Evolutionary conservation across 2,329 filamentous ascomycete genomes (phyloP), one percentile per base, ranked within the genome.

Genomic region (Trichophaea hybrida): DNA sequence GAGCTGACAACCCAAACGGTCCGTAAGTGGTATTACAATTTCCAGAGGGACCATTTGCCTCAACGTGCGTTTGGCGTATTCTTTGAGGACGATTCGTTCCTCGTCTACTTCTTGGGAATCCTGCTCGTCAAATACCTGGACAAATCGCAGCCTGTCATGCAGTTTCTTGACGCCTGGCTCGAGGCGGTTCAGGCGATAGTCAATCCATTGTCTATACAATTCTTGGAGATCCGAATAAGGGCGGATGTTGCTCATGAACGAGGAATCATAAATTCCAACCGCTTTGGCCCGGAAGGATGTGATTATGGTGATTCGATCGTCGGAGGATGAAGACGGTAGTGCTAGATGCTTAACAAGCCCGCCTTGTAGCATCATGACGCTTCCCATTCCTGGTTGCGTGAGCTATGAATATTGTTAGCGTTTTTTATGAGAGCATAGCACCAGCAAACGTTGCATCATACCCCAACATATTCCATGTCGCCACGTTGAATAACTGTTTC

Each of bases 261-360:
- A 79, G 65, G 84, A 80, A 66, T 85, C 83, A 13, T 74, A 75
- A 46, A 79, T 67, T 17, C 72, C 72, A 1, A 80, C 73, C 24
- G 74, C 76, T 55, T 75, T 77, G 1, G 82, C 80, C 7, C 83
- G 76, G 72, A 84, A 84, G 3, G 79, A 80, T 0, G 82, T 85
- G 55, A 85, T 80, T 72, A 82, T 81, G 48, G 75, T 80, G 70
- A 85, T 83, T 37, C 82, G 77, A 69, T 85, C 82, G 15, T 80
- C 80, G 1, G 80, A 71, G 33, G 50, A 52, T 35, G 38, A 24
- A 7, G 81, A 78, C 10, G 76, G 77, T 15, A 83, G 74, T 1
- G 82, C 83, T 61, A 80, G 76, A 69, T 85, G 82, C 63, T 80
- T 77, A 61, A 85, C 82, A 71, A 85, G 84, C 24, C 82, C 75